Evolutionary conservation across 2,329 filamentous ascomycete genomes (phyloP), one percentile per base, ranked within the genome.

Genomic region (Penicillium paneum): DNA sequence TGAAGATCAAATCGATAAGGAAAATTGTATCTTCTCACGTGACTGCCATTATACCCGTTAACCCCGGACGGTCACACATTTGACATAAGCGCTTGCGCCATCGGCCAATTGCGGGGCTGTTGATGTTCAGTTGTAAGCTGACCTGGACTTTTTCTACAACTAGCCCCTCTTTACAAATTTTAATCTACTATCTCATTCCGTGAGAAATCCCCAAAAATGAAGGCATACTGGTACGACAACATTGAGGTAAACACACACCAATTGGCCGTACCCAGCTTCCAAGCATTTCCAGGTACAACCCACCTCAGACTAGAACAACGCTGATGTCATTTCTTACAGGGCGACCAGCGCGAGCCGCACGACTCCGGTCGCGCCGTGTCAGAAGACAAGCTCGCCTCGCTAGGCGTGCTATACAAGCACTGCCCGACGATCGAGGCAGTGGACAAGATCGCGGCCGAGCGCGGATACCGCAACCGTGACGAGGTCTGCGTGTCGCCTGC

Each of bases 401-500:
- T 97, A 17, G 93, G 93, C 55, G 91, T 99, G 35, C 75, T 90
- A 41, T 94, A 95, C 80, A 85, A 84, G 72, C 79, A 82, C 69
- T 83, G 89, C 64, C 78, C 85, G 12, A 76, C 83, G 32, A 70
- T 92, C 45, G 75, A 79, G 31, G 79, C 80, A 26, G 91, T 97
- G 38, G 82, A 97, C 72, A 72, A 77, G 40, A 83, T 99, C 41
- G 93, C 94, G 3, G 64, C 74, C 3, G 78, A 88, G 62, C 88
- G 93, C 56, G 82, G 83, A 65, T 97, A 99, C 82, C 92, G 89
- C 79, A 97, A 97, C 79, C 89, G 93, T 54, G 94, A 99, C 78
- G 87, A 95, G 76, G 89, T 97, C 72, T 89, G 84, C 56, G 90
- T 99, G 21, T 95, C 90, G 8, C 93, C 92, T 0, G 79, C 86